These are phyloP conservation scores for Anethum foeniculum DNA, from an alignment of 140 eudicot species.

Conservation along the genomic window DNA sequence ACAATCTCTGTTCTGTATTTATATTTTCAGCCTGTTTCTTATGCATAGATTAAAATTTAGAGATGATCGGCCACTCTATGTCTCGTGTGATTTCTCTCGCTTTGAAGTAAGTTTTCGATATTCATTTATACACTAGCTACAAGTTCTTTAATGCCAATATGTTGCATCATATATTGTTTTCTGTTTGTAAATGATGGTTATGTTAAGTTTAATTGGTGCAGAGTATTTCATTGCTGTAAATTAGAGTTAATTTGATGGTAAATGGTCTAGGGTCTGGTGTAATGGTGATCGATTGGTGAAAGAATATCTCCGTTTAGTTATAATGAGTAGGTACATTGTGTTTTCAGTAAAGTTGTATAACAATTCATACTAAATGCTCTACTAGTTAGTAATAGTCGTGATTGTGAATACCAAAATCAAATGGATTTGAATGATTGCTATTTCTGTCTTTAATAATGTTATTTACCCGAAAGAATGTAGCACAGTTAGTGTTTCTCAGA, in stretches of 20 bases:
- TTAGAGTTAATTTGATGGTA: neutral
- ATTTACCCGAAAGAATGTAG: neutral
- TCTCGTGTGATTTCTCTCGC: slow-evolving; percentile 52
- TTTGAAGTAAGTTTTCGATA: slow-evolving; percentile 40
- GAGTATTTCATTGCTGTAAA: neutral
- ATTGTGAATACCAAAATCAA: neutral
- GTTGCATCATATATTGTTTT: neutral
- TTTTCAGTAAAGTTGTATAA: neutral
- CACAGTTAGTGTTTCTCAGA: neutral
- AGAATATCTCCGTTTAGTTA: no score
- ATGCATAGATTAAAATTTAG: slow-evolving; percentile 17
- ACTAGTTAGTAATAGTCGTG: no score
- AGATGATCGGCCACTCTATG: slow-evolving; percentile 21
- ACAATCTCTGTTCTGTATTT: no score
- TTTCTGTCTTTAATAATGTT: neutral
- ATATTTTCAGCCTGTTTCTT: neutral
- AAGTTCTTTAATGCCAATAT: neutral
- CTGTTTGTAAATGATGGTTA: neutral
- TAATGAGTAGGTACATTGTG: neutral
- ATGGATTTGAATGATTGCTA: neutral
- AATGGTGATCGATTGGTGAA: no score
- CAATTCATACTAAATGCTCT: neutral
- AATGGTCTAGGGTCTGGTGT: neutral
- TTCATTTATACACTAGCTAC: neutral
- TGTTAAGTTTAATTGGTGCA: neutral